Percentiles rank a stretch among this genome's conserved stretches.
These are phyloP conservation scores for Trichoderma simmonsii DNA, from an alignment of 2,329 filamentous ascomycete species.

Conservation along the genomic window DNA sequence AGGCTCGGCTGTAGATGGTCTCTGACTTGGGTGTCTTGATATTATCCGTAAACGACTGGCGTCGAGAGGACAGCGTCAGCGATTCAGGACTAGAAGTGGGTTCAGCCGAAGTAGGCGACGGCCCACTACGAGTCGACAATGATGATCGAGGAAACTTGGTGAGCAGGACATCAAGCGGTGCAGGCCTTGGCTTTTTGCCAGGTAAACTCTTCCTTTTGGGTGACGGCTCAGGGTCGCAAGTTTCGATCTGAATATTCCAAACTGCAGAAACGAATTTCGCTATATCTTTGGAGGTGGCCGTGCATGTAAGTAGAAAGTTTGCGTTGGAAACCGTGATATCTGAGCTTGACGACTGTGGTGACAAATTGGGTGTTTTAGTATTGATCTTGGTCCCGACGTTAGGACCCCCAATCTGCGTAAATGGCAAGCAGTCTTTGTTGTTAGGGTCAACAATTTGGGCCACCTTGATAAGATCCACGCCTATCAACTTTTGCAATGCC, in stretches of 20 bases:
- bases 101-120: conserved; percentile 19
- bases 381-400: conserved; percentile 30
- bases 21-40: conserved; percentile 30
- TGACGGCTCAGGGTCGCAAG: conserved; percentile 42
- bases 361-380: conserved; percentile 24
- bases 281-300: conserved; percentile 53
- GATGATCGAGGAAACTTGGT: conserved; percentile 32
- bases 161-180: conserved; percentile 30
- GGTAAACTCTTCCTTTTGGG: conserved; percentile 22
- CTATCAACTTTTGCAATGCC: conserved; percentile 56
- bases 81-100: conserved; percentile 11
- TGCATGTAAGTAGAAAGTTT: conserved; percentile 56
- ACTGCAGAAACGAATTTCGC: conserved; percentile 52
- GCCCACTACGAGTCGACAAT: conserved; percentile 24
- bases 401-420: conserved; percentile 39
- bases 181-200: conserved; percentile 25
- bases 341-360: conserved; percentile 26
- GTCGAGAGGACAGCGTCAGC: conserved; percentile 10
- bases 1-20: conserved; percentile 30
- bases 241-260: conserved; percentile 39
- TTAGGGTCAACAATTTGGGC: conserved; percentile 53
- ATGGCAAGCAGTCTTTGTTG: conserved; percentile 36
- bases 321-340: conserved; percentile 46
- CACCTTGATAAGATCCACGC: conserved; percentile 55
- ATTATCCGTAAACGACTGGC: conserved; percentile 23